phyloP scores from a whole-genome alignment of 306 rosid genomes.

The Castanea sativa region DNA sequence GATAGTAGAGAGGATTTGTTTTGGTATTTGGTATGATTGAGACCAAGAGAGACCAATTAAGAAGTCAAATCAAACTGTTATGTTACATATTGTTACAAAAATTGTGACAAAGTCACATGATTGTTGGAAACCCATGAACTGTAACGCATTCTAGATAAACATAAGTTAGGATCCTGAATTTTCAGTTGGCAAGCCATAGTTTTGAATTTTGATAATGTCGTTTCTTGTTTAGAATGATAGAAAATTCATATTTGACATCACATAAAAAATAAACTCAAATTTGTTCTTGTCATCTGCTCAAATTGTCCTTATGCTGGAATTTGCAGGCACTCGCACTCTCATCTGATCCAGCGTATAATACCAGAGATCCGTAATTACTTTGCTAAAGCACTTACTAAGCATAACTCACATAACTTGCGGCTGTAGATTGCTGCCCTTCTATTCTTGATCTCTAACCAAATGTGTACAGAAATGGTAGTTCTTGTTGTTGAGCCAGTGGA shows the following conservation, averaged over 20 bases:
- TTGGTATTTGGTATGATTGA: not conserved
- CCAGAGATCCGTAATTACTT: constrained; percentile 83
- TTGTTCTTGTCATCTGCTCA: constrained; percentile 15
- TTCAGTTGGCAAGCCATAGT: constrained; percentile 5
- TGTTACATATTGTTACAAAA: not conserved
- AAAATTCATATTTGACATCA: constrained; percentile 1
- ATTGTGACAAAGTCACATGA: not conserved
- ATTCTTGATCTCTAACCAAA: constrained; percentile 66
- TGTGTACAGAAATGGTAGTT: constrained; percentile 76
- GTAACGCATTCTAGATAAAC: not conserved
- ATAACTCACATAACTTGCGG: constrained; percentile 56
- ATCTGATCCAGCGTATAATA: constrained; percentile 64
- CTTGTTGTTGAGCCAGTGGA: constrained; percentile 35
- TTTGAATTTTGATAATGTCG: not conserved
- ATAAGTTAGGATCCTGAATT: constrained; percentile 1
- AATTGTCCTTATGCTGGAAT: constrained; percentile 22
- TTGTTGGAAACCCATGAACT: not conserved
- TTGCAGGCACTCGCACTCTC: constrained; percentile 83
- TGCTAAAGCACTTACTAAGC: constrained; percentile 73
- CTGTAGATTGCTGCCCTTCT: constrained; percentile 41
- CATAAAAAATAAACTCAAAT: not conserved
- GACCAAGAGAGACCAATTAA: not conserved
- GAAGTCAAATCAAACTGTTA: not conserved
- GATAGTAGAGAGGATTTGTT: not conserved
- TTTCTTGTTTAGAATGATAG: constrained; percentile 3